Evolutionary conservation across 192 early-diverging fungal genomes (phyloP).

Genomic region (Rhizoclosmatium sp.): DNA sequence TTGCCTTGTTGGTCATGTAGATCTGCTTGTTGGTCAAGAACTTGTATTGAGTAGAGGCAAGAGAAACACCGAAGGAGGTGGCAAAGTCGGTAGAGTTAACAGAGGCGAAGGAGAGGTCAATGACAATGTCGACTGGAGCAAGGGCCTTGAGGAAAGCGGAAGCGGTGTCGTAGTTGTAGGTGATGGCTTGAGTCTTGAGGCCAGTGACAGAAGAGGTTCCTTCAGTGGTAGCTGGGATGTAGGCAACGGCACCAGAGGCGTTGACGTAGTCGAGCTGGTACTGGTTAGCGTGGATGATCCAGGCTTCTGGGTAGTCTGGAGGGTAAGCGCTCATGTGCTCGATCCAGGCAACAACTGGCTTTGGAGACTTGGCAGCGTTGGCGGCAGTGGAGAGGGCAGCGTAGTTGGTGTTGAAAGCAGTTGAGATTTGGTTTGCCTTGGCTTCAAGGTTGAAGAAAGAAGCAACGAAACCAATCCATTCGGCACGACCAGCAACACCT

Average conservation of each 20-base stretch:
- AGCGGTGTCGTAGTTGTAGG: conserved; percentile 33
- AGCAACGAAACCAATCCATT: conserved; percentile 21
- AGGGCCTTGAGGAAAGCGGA: conserved; percentile 35
- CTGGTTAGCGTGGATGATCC: conserved; percentile 48
- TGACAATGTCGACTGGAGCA: conserved; percentile 34
- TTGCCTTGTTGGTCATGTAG: conserved; percentile 23
- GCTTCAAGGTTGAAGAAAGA: conserved; percentile 74
- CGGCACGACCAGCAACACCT: conserved; percentile 8
- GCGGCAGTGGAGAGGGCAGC: conserved; percentile 47
- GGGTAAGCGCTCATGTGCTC: conserved; percentile 22
- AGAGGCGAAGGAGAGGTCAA: conserved; percentile 38
- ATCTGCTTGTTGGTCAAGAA: conserved; percentile 46
- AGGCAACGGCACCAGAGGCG: conserved; percentile 26
- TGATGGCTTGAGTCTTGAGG: background rate
- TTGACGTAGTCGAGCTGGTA: conserved; percentile 61
- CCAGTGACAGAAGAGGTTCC: conserved; percentile 2
- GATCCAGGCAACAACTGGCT: conserved; percentile 47
- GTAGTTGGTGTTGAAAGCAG: conserved; percentile 65
- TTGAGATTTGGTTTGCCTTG: conserved; percentile 54
- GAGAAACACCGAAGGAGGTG: conserved; percentile 9
- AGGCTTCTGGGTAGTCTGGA: conserved; percentile 46
- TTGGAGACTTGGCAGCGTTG: conserved; percentile 60
- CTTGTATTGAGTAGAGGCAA: conserved; percentile 33
- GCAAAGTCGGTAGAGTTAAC: conserved; percentile 20
- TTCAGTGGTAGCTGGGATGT: background rate